Percentiles rank a stretch among this genome's conserved stretches.
Evolutionary conservation across 1,139 yeast genomes (phyloP).

Genomic region (Debaryomyces robertsiae): DNA sequence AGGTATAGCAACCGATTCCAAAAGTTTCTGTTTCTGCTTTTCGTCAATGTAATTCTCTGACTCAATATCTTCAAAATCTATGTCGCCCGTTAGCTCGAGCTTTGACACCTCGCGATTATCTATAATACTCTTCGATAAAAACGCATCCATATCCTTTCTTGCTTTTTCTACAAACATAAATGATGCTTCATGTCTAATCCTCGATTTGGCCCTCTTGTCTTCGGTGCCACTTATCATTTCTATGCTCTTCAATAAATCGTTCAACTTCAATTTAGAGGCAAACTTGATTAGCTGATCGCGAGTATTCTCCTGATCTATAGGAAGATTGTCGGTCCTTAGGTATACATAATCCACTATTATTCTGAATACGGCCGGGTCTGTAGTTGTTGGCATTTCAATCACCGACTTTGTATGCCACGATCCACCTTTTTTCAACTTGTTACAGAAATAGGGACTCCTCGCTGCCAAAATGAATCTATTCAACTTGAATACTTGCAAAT

Average conservation of each 20-base stretch:
- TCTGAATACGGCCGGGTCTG: constrained; percentile 32
- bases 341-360: constrained; percentile 56
- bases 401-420: constrained; percentile 28
- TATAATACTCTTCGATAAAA: constrained; percentile 44
- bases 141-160: constrained; percentile 42
- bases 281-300: constrained; percentile 30
- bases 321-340: constrained; percentile 37
- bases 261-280: constrained; percentile 38
- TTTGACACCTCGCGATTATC: constrained; percentile 19
- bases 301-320: constrained; percentile 28
- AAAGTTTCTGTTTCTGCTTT: constrained; percentile 21
- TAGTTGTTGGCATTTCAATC: constrained; percentile 25
- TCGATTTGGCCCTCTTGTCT: constrained; percentile 35
- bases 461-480: constrained; percentile 47
- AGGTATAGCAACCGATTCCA: constrained; percentile 37
- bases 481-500: constrained; percentile 24
- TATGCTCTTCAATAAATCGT: constrained; percentile 38
- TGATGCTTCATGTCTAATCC: constrained; percentile 48
- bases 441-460: constrained; percentile 33
- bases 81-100: constrained; percentile 20
- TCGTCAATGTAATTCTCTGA: constrained; percentile 20
- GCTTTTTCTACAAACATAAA: constrained; percentile 50
- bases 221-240: constrained; percentile 18
- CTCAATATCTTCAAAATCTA: constrained; percentile 38
- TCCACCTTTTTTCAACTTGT: constrained; percentile 23